Percentiles rank a stretch among this genome's conserved stretches.
phyloP scores from a whole-genome alignment of 306 rosid species.

The Erythrophleum fordii region DNA sequence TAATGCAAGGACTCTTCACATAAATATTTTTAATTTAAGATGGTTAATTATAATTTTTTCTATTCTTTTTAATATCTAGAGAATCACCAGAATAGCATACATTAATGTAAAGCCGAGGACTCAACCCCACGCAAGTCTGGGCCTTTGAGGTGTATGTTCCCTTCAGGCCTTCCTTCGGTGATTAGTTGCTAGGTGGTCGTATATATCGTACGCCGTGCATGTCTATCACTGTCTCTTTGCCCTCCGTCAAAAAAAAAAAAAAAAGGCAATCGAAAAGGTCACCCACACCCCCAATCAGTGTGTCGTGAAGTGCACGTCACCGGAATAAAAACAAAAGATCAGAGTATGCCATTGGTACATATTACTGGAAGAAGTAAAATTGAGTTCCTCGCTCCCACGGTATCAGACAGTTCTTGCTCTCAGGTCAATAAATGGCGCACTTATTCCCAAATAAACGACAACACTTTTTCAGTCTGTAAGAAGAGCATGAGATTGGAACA shows the following conservation, averaged over 20 bases:
- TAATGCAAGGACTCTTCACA: not conserved
- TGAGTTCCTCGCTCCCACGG: conserved; percentile 15
- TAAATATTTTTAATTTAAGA: too few species aligned
- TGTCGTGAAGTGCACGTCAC: conserved; percentile 18
- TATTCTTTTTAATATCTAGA: not conserved
- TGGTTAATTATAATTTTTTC: too few species aligned
- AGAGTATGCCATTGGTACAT: not conserved
- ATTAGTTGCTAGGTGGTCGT: not conserved
- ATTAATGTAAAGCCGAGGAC: not conserved
- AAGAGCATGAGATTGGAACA: not conserved
- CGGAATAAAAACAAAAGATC: not conserved
- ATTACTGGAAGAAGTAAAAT: conserved; percentile 2
- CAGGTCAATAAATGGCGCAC: not conserved
- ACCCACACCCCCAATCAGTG: not conserved
- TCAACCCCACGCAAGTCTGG: not conserved
- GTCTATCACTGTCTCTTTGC: conserved; percentile 22
- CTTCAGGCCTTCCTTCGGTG: not conserved
- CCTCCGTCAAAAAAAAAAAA: not conserved
- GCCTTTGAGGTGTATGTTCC: not conserved
- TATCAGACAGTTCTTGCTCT: not conserved
- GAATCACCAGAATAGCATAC: not conserved
- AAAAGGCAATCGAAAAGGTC: not conserved
- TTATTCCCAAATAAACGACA: conserved; percentile 21
- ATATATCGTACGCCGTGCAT: conserved; percentile 1
- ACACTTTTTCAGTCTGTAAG: not conserved